These are phyloP conservation scores for Cadophora sp. DNA, from an alignment of 2,329 filamentous ascomycete species.

Conservation along the genomic window DNA sequence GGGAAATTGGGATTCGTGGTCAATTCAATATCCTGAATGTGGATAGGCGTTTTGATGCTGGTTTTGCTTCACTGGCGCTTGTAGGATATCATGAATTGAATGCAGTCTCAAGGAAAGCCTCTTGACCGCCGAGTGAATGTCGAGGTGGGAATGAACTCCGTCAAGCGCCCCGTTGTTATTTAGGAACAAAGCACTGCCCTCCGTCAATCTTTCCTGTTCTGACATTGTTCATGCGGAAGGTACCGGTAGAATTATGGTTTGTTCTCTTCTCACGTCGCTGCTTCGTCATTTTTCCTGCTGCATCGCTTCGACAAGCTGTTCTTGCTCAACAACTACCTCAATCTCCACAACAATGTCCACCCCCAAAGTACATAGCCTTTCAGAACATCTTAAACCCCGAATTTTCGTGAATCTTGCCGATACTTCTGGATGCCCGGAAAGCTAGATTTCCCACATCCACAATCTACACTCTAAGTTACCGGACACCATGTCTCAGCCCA, in stretches of 20 bases:
- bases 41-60: slow-evolving; percentile 21
- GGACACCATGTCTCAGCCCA: not conserved
- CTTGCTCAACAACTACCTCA: not conserved
- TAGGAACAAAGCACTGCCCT: not conserved
- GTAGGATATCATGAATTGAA: slow-evolving; percentile 37
- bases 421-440: too few relatives aligned
- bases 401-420: too few relatives aligned
- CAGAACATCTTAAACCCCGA: not conserved
- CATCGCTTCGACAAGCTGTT: not conserved
- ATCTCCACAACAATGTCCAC: not conserved
- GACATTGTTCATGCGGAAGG: not conserved
- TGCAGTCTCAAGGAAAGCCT: slow-evolving; percentile 8
- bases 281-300: too few relatives aligned
- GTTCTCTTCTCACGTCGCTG: not conserved
- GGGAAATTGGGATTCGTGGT: slow-evolving; percentile 63
- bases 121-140: not conserved
- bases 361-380: not conserved
- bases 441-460: not conserved
- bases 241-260: not conserved
- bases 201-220: not conserved
- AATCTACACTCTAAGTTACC: not conserved
- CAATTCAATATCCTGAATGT: slow-evolving; percentile 25
- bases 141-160: not conserved
- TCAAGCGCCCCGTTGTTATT: not conserved
- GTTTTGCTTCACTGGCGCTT: slow-evolving; percentile 26